Conservation (phyloP, 768 basidiomycete species). For the Pholiota molesta region DNA sequence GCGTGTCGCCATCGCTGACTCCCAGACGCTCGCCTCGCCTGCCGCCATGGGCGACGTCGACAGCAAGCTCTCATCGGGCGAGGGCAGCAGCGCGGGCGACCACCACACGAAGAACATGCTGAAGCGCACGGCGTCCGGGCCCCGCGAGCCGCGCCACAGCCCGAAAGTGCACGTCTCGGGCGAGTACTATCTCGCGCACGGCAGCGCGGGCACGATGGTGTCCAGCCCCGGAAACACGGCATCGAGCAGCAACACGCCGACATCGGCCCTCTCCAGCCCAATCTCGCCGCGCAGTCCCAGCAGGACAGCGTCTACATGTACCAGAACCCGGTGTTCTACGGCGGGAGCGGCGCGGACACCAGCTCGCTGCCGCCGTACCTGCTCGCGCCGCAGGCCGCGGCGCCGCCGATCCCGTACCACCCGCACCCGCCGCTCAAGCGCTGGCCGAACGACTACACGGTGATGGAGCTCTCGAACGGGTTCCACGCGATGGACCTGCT, state of each 20-base stretch:
- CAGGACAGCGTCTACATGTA: constrained; percentile 26
- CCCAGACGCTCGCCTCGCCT: not conserved
- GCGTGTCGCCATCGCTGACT: not conserved
- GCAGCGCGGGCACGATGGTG: constrained; percentile 20
- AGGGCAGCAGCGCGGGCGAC: not conserved
- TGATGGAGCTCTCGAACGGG: constrained; percentile 63
- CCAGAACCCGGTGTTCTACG: constrained; percentile 22
- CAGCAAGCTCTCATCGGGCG: not conserved
- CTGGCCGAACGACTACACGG: constrained; percentile 79
- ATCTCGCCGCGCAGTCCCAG: constrained; percentile 18
- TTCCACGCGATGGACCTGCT: constrained; percentile 55
- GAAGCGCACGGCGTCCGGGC: constrained; percentile 25
- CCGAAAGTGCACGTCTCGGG: constrained; percentile 29
- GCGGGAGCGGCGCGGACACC: constrained; percentile 16
- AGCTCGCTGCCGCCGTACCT: constrained; percentile 29
- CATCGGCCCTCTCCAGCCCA: constrained; percentile 13
- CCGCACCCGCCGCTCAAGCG: constrained; percentile 69
- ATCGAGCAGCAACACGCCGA: constrained; percentile 11
- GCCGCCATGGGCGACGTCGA: constrained; percentile 12
- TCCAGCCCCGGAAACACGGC: constrained; percentile 18
- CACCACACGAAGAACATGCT: constrained; percentile 18
- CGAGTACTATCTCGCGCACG: constrained; percentile 34
- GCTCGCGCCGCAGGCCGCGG: constrained; percentile 26
- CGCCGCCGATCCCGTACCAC: constrained; percentile 48
- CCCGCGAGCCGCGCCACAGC: constrained; percentile 26